Evolutionary conservation across 176 grass and related monocot genomes (phyloP).

Genomic region (Zea luxurians): DNA sequence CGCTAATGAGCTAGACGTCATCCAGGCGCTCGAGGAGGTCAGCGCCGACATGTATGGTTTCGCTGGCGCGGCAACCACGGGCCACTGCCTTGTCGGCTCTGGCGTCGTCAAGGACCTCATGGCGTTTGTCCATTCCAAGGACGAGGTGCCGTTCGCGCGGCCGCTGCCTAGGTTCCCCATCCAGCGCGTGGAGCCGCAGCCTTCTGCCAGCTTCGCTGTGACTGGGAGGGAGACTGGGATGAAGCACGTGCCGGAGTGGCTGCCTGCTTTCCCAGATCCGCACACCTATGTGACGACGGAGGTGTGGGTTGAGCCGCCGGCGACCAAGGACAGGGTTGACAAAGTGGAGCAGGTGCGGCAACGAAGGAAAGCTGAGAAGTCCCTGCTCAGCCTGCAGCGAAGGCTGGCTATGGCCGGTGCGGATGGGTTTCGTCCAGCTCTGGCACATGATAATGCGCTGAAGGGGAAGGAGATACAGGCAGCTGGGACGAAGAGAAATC

Average conservation of each 20-base stretch:
- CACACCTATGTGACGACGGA: slow-evolving; percentile 54
- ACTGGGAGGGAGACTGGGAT: slow-evolving; percentile 41
- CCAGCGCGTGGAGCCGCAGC: slow-evolving; percentile 15
- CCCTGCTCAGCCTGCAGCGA: slow-evolving; percentile 72
- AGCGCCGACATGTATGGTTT: slow-evolving; percentile 53
- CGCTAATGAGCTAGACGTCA: slow-evolving; percentile 75
- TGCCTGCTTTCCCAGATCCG: slow-evolving; percentile 71
- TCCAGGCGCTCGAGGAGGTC: slow-evolving; percentile 79
- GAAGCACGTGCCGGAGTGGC: slow-evolving; percentile 75
- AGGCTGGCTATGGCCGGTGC: slow-evolving; percentile 51
- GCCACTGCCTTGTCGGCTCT: slow-evolving; percentile 61
- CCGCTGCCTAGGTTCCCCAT: slow-evolving; percentile 63
- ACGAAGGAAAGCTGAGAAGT: slow-evolving; percentile 70
- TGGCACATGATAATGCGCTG: neutral
- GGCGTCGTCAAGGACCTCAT: slow-evolving; percentile 65
- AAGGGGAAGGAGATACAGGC: slow-evolving; percentile 62
- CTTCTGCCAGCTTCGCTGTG: slow-evolving; percentile 28
- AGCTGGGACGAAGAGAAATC: slow-evolving; percentile 64
- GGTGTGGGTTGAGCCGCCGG: slow-evolving; percentile 53
- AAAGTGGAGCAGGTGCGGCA: slow-evolving; percentile 63
- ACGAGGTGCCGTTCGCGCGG: slow-evolving; percentile 62
- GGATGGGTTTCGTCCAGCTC: slow-evolving; percentile 36
- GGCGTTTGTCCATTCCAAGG: slow-evolving; percentile 44
- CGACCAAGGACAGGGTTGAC: slow-evolving; percentile 44
- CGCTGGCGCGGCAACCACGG: slow-evolving; percentile 49